These are phyloP conservation scores for Wickerhamiella slavikovae DNA, from an alignment of 805 yeast species.

Conservation along the genomic window DNA sequence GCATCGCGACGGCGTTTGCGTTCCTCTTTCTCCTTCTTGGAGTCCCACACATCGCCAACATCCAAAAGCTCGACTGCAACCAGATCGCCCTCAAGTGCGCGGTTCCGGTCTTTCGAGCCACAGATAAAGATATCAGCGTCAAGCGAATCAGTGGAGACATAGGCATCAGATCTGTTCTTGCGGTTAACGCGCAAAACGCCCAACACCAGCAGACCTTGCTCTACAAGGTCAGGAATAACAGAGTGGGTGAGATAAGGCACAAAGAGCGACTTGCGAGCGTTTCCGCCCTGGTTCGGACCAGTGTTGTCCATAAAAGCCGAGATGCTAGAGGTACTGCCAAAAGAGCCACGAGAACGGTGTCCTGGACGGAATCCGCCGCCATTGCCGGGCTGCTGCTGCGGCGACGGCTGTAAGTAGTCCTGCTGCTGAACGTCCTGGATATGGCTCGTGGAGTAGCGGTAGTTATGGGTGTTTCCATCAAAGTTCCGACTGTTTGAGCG, in stretches of 20 bases:
- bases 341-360: conserved; percentile 47
- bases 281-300: conserved; percentile 11
- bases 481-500: conserved; percentile 17
- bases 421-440: background rate
- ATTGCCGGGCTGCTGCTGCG: conserved; percentile 1
- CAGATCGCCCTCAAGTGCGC: conserved; percentile 90
- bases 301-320: conserved; percentile 6
- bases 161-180: conserved; percentile 92
- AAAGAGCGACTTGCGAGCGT: conserved; percentile 54
- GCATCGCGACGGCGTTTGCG: conserved; percentile 73
- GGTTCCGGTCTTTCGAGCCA: conserved; percentile 93
- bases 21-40: conserved; percentile 91
- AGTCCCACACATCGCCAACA: conserved; percentile 95
- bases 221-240: conserved; percentile 68
- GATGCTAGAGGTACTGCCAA: conserved; percentile 29
- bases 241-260: conserved; percentile 94
- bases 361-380: conserved; percentile 40
- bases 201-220: conserved; percentile 78
- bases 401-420: background rate
- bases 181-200: conserved; percentile 88
- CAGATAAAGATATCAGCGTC: conserved; percentile 96
- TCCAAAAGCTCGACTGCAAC: conserved; percentile 89
- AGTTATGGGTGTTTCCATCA: conserved; percentile 13
- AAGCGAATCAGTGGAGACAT: conserved; percentile 85
- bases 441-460: conserved; percentile 2